These are phyloP conservation scores for Biancaea sappan DNA, from an alignment of 306 rosid species.

Conservation along the genomic window DNA sequence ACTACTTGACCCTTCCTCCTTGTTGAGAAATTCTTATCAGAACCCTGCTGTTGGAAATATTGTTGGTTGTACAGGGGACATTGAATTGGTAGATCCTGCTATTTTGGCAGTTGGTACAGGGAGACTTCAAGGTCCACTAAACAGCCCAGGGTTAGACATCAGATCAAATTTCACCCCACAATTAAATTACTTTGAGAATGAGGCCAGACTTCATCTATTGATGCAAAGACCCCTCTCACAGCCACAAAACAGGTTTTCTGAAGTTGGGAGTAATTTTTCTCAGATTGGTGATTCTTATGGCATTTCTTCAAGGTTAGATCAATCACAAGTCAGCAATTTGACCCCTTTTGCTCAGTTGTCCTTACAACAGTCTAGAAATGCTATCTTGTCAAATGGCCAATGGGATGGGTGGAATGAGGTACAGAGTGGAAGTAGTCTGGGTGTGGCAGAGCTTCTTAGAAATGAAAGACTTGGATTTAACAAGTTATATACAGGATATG, in stretches of 20 bases:
- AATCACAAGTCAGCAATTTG: constrained; percentile 66
- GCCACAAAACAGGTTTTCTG: constrained; percentile 82
- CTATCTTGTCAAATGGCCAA: constrained; percentile 76
- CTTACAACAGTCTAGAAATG: constrained; percentile 74
- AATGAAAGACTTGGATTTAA: constrained; percentile 88
- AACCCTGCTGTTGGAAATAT: constrained; percentile 59
- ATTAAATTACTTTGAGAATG: constrained; percentile 70
- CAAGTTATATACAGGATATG: constrained; percentile 81
- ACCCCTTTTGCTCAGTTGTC: constrained; percentile 77
- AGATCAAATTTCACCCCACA: constrained; percentile 74
- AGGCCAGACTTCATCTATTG: constrained; percentile 79
- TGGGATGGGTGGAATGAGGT: constrained; percentile 95
- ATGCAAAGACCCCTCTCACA: constrained; percentile 83
- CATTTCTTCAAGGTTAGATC: constrained; percentile 83
- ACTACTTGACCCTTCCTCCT: constrained; percentile 59
- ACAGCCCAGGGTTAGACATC: constrained; percentile 67
- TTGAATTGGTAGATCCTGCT: constrained; percentile 98
- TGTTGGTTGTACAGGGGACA: constrained; percentile 62
- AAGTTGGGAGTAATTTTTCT: constrained; percentile 66
- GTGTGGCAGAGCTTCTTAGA: constrained; percentile 81
- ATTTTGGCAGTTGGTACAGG: constrained; percentile 97
- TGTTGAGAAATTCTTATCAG: constrained; percentile 79
- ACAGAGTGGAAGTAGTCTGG: constrained; percentile 67
- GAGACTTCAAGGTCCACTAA: constrained; percentile 75
- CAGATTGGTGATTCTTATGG: constrained; percentile 86